These are phyloP conservation scores for Microthyrium microscopicum DNA, from an alignment of 2,329 filamentous ascomycete species.

Conservation along the genomic window DNA sequence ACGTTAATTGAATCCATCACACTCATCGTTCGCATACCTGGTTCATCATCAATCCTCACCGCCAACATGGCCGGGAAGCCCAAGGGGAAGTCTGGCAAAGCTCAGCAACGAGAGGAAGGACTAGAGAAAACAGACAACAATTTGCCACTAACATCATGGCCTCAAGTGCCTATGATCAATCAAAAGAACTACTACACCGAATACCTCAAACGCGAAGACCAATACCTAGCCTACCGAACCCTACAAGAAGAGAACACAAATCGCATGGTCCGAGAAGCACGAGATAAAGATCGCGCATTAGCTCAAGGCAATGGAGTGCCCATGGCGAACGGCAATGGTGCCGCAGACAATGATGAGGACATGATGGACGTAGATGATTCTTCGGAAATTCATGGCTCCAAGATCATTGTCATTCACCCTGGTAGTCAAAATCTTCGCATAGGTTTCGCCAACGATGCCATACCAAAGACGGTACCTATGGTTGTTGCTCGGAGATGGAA, in stretches of 20 bases:
- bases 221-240: conserved; percentile 74
- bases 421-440: conserved; percentile 92
- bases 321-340: conserved; percentile 15
- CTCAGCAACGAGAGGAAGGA: conserved; percentile 46
- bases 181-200: conserved; percentile 99
- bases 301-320: conserved; percentile 44
- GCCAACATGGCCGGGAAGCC: conserved; percentile 55
- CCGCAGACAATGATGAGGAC: conserved; percentile 31
- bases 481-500: conserved; percentile 66
- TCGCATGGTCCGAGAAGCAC: conserved; percentile 66
- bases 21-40: too few species aligned
- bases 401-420: conserved; percentile 86
- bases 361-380: conserved; percentile 38
- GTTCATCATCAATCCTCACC: too few species aligned
- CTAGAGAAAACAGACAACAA: conserved; percentile 96
- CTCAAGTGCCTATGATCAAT: conserved; percentile 83
- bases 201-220: conserved; percentile 95
- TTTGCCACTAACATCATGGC: conserved; percentile 91
- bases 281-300: conserved; percentile 72
- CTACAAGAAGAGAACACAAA: conserved; percentile 78
- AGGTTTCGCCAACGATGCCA: conserved; percentile 84
- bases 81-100: conserved; percentile 48
- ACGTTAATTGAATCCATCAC: conserved; percentile 46
- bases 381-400: conserved; percentile 55
- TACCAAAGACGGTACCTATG: conserved; percentile 91